Evolutionary conservation across 2,329 filamentous ascomycete species (phyloP).

Genomic region (Xylariaceae sp.): DNA sequence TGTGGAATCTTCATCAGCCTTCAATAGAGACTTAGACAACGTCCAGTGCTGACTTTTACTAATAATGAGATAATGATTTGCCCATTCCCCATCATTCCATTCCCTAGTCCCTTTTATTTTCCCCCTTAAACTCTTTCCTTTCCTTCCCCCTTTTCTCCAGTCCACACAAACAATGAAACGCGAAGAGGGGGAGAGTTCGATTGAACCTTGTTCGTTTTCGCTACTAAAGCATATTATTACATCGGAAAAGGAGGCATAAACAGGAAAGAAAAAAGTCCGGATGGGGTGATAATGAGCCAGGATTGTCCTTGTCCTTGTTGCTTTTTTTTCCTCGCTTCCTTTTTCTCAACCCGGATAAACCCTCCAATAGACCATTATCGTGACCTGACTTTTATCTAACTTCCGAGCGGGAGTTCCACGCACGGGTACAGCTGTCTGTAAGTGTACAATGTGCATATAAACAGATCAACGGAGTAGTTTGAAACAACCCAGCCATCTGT

Average conservation of each 20-base stretch:
- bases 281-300: neutral
- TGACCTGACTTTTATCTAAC: neutral
- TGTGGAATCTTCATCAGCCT: too few species aligned
- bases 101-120: too few species aligned
- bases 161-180: too few species aligned
- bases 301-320: neutral
- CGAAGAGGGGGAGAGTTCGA: too few species aligned
- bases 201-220: too few species aligned
- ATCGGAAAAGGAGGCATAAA: constrained; percentile 8
- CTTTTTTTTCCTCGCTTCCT: neutral
- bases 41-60: too few species aligned
- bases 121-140: too few species aligned
- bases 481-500: neutral
- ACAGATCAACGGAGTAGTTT: neutral
- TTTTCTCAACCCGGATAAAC: neutral
- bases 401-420: constrained; percentile 5
- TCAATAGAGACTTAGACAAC: too few species aligned
- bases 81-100: too few species aligned
- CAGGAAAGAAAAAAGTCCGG: constrained; percentile 1
- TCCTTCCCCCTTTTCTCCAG: too few species aligned
- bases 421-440: constrained; percentile 1
- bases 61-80: too few species aligned
- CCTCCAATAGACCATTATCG: constrained; percentile 1
- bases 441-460: neutral
- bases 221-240: constrained; percentile 14